Evolutionary conservation across 2,329 filamentous ascomycete species (phyloP).

Genomic region (Paecilomyces fulvus): DNA sequence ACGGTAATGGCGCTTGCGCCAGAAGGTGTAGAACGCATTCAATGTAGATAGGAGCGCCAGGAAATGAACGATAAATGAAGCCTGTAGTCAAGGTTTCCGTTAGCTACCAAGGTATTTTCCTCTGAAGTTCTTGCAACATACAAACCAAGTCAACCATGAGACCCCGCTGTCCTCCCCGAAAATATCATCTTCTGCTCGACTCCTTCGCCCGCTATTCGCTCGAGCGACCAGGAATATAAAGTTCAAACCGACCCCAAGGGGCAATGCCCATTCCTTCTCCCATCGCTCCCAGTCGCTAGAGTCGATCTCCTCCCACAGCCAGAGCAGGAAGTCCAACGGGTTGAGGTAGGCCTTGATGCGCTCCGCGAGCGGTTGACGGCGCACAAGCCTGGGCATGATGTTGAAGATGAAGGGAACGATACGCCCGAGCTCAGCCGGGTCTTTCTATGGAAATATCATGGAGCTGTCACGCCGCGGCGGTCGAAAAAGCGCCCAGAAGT

Average conservation of each 20-base stretch:
- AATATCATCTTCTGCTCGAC: conserved; percentile 63
- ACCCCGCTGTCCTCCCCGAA: conserved; percentile 61
- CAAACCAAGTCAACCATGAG: conserved; percentile 62
- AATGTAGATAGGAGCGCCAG: conserved; percentile 58
- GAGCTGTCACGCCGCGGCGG: background rate
- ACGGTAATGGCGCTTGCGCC: conserved; percentile 75
- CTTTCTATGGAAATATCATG: background rate
- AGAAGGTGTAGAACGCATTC: conserved; percentile 77
- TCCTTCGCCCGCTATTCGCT: conserved; percentile 57
- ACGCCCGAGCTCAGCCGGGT: background rate
- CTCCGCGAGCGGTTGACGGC: conserved; percentile 68
- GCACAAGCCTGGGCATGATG: conserved; percentile 73
- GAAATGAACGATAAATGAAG: conserved; percentile 61
- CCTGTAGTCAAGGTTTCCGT: conserved; percentile 37
- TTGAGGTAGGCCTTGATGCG: conserved; percentile 75
- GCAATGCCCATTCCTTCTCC: conserved; percentile 62
- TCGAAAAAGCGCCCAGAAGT: background rate
- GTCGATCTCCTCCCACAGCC: conserved; percentile 87
- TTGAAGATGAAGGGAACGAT: conserved; percentile 21
- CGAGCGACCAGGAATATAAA: conserved; percentile 72
- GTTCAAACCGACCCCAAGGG: conserved; percentile 69
- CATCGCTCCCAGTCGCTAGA: conserved; percentile 82
- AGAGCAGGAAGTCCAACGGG: conserved; percentile 80
- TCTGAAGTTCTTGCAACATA: conserved; percentile 28
- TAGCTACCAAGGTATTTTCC: background rate